Conservation (phyloP, 345 rosid genomes). For the Corchorus capsularis region DNA sequence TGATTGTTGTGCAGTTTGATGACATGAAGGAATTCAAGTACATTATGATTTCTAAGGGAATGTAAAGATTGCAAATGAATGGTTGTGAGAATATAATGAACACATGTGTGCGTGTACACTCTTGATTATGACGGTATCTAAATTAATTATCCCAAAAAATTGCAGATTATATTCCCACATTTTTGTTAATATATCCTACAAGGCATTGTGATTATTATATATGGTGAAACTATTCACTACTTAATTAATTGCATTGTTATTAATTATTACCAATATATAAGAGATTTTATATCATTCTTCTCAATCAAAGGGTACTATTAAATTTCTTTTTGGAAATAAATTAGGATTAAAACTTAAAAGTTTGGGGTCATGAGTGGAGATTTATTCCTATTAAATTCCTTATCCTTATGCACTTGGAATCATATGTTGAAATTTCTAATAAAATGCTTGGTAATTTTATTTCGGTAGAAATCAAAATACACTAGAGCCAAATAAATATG, state of each 20-base stretch:
- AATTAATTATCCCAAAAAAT: neutral
- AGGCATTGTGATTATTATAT: too few species aligned
- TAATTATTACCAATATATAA: too few species aligned
- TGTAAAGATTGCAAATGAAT: neutral
- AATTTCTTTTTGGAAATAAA: neutral
- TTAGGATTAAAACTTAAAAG: neutral
- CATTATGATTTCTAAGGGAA: slow-evolving; percentile 1
- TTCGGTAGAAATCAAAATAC: too few species aligned
- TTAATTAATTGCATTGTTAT: too few species aligned
- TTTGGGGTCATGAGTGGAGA: neutral
- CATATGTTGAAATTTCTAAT: too few species aligned
- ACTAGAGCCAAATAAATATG: too few species aligned
- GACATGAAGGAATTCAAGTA: slow-evolving; percentile 6
- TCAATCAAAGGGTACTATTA: neutral
- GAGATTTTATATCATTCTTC: neutral
- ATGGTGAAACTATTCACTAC: too few species aligned
- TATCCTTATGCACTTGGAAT: too few species aligned
- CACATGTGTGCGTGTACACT: neutral
- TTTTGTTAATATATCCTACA: too few species aligned
- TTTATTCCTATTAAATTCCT: neutral
- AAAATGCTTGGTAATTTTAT: too few species aligned
- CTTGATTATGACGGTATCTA: neutral
- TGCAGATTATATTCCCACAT: neutral
- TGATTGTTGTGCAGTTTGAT: slow-evolving; percentile 2
- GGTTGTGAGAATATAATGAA: neutral